These are phyloP conservation scores for Phallus indusiatus DNA, from an alignment of 768 basidiomycete genomes.

Conservation along the genomic window DNA sequence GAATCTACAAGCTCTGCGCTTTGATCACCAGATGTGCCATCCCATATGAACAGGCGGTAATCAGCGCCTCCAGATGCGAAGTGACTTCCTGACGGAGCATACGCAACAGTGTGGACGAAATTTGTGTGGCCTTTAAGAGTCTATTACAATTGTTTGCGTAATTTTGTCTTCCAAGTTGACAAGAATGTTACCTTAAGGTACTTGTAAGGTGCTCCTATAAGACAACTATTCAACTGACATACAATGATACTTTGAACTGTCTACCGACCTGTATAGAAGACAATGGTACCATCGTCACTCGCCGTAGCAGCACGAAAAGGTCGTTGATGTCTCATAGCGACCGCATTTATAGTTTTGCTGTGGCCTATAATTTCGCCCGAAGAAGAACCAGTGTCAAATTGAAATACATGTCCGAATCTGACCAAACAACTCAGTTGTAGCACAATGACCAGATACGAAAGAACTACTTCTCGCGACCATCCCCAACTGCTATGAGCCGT, in stretches of 20 bases:
- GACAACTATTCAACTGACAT: neutral
- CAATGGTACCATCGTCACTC: constrained; percentile 70
- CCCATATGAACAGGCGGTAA: constrained; percentile 78
- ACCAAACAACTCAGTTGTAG: no score
- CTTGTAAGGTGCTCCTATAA: constrained; percentile 69
- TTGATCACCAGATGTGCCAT: constrained; percentile 81
- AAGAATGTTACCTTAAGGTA: constrained; percentile 56
- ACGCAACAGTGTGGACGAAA: constrained; percentile 88
- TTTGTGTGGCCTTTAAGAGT: constrained; percentile 82
- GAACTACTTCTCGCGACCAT: constrained; percentile 76
- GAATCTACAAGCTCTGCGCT: constrained; percentile 56
- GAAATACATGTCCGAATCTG: constrained; percentile 78
- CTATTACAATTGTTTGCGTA: constrained; percentile 25
- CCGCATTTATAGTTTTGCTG: constrained; percentile 82
- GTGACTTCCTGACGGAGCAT: constrained; percentile 67
- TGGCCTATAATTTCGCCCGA: constrained; percentile 88
- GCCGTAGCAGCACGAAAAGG: constrained; percentile 89
- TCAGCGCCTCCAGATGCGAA: constrained; percentile 90
- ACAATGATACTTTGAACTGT: neutral
- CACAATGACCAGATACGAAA: neutral
- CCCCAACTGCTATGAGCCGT: constrained; percentile 90
- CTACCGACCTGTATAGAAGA: constrained; percentile 66
- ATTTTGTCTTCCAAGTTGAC: neutral
- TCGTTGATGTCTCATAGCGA: constrained; percentile 77
- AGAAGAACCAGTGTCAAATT: constrained; percentile 74